A percentile compares a stretch with the other conserved stretches of the same genome.
Conservation (phyloP, 306 rosid species). For the Coriaria nepalensis region DNA sequence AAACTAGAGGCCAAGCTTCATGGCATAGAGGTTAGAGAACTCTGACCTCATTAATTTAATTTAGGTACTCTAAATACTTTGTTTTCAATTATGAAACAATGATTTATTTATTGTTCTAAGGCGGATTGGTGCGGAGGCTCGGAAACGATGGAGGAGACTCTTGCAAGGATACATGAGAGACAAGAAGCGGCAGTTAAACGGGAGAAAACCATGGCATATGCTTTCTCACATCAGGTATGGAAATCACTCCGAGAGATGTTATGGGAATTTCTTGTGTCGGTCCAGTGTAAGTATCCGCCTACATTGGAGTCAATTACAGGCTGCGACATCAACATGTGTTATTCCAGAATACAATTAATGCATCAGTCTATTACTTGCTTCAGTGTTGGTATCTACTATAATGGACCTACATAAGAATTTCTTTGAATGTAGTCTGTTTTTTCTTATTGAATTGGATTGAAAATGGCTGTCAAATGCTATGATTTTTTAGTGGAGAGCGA, state of each 20-base stretch:
- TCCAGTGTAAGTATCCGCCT: no score
- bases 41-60: background rate
- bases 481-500: conserved; percentile 84
- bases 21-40: conserved; percentile 55
- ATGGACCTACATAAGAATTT: background rate
- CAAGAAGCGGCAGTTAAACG: conserved; percentile 93
- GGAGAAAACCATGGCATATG: conserved; percentile 91
- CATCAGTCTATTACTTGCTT: no score
- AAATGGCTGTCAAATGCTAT: conserved; percentile 19
- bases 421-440: background rate
- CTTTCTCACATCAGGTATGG: conserved; percentile 95
- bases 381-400: no score
- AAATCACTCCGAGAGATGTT: background rate
- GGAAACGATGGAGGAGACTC: conserved; percentile 70
- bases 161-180: conserved; percentile 71
- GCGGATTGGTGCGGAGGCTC: conserved; percentile 78
- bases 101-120: conserved; percentile 27
- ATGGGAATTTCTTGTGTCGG: no score
- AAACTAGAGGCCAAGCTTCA: conserved; percentile 93
- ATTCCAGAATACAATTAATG: no score
- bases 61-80: background rate
- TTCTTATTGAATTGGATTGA: conserved; percentile 12
- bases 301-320: no score
- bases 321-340: no score
- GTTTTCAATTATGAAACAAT: conserved; percentile 4